Evolutionary conservation across 768 basidiomycete species (phyloP).

Genomic region (Lepiota subincarnata): DNA sequence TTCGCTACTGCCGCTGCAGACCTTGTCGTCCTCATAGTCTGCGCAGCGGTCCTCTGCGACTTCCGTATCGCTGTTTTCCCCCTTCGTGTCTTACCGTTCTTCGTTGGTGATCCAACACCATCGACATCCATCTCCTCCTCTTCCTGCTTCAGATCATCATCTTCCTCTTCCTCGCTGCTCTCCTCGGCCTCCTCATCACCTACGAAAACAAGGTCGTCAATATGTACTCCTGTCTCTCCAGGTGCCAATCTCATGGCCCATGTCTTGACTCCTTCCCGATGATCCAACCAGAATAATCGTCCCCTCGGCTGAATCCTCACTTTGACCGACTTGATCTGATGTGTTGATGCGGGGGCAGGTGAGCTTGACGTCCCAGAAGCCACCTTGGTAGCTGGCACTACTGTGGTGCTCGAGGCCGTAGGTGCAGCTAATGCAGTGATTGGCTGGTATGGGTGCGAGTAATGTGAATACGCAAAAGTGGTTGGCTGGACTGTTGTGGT

Average conservation of each 20-base stretch:
- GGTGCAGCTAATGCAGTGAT: slow-evolving; percentile 27
- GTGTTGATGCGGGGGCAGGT: slow-evolving; percentile 32
- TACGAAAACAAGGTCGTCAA: slow-evolving; percentile 52
- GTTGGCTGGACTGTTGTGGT: slow-evolving; percentile 26
- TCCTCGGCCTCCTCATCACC: slow-evolving; percentile 57
- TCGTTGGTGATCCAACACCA: slow-evolving; percentile 32
- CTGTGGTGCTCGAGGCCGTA: slow-evolving; percentile 19
- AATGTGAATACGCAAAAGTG: slow-evolving; percentile 36
- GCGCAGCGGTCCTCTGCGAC: slow-evolving; percentile 17
- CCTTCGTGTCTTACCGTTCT: slow-evolving; percentile 40
- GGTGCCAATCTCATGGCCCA: slow-evolving; percentile 66
- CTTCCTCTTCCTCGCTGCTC: slow-evolving; percentile 51
- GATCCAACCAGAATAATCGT: slow-evolving; percentile 55
- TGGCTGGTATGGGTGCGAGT: slow-evolving; percentile 48
- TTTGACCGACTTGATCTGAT: slow-evolving; percentile 49
- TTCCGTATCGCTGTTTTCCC: slow-evolving; percentile 31
- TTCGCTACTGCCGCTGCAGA: slow-evolving; percentile 26
- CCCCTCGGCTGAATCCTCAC: slow-evolving; percentile 56
- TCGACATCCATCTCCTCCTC: slow-evolving; percentile 42
- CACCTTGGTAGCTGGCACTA: slow-evolving; percentile 20
- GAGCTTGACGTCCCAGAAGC: slow-evolving; percentile 31
- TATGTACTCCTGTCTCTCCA: slow-evolving; percentile 51
- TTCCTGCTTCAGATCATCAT: slow-evolving; percentile 30
- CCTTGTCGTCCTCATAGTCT: slow-evolving; percentile 16
- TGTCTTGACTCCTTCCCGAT: slow-evolving; percentile 65